Base-by-base conservation (phyloP, 2,329 filamentous ascomycete genomes). In the Lachnellula hyalina region DNA sequence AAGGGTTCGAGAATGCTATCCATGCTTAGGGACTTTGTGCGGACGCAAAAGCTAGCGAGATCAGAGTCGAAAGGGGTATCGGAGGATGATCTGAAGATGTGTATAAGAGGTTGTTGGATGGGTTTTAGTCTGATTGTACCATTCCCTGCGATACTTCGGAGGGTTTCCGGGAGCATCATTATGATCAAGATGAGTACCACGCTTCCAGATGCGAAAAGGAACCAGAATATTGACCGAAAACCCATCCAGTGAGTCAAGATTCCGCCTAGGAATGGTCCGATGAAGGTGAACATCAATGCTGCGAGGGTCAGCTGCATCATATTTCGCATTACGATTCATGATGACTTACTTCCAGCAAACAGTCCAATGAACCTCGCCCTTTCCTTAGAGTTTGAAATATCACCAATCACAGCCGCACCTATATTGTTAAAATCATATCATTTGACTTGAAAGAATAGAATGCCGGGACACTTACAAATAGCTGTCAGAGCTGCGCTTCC, bases 351-450 rank as follows among this genome's bases (percentile, higher is more conserved):
- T n/a, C 47, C 51, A 32, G 51, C 54, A 34, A 56, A 80, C 57
- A 83, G 77, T 47, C 81, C 86, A 72, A 90, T 85, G 65, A 87
- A 90, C 50, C 78, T 84, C 57, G 85, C 53, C 42, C 61, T 72
- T 63, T 89, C 84, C 1, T 77, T 78, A 1, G 78, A 77, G 0
- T 81, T 85, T 12, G 81, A 74, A 6, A 86, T 73, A 63, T 89
- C 86, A 0, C 82, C 81, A 1, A 88, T 77, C 1, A 88, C 78
- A 0, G 80, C 85, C 23, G 73, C 72, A 0, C 74, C 74, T 56
- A 4, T 12, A 32, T 12, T 32, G 9, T 32, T 12, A 23, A 12
- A n/a, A 12, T 15, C 11, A 53, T 51, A 8, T 15, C 11, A 53
- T 51, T 14, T 1, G 14, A 17, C 14, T 46, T 9, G 3, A 17